Conservation (phyloP, 2,329 filamentous ascomycete species). For the Fusarium setosum region DNA sequence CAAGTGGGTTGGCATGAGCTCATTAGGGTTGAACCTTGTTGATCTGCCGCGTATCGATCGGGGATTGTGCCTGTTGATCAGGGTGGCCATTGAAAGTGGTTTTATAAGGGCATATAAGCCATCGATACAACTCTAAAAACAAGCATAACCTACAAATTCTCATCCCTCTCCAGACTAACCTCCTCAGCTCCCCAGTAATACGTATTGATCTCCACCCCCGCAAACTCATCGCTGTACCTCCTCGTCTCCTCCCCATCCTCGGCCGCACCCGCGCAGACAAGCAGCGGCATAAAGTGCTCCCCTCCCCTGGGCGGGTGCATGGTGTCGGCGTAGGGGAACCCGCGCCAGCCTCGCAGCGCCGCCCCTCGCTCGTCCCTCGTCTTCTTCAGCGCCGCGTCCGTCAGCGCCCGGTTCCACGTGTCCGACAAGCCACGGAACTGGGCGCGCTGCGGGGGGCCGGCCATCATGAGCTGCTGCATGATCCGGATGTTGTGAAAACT, state of each 20-base stretch:
- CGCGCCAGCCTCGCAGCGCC: slow-evolving; percentile 59
- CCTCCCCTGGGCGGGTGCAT: slow-evolving; percentile 66
- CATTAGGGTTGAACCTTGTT: not conserved
- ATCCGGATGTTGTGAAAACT: slow-evolving; percentile 65
- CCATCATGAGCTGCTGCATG: slow-evolving; percentile 53
- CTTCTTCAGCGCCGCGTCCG: slow-evolving; percentile 51
- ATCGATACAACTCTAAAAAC: not conserved
- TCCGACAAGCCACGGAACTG: slow-evolving; percentile 43
- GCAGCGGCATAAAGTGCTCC: slow-evolving; percentile 69
- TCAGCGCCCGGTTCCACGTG: slow-evolving; percentile 60
- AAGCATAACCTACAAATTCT: not conserved
- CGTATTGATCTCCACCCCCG: slow-evolving; percentile 62
- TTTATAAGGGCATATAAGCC: no score
- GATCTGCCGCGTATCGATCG: not conserved
- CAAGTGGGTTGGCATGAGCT: slow-evolving; percentile 24
- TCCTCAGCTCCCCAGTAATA: slow-evolving; percentile 63
- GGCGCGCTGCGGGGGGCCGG: slow-evolving; percentile 32
- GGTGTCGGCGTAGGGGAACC: slow-evolving; percentile 58
- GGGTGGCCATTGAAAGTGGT: slow-evolving; percentile 1
- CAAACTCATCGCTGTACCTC: slow-evolving; percentile 61
- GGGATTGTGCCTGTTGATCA: slow-evolving; percentile 28
- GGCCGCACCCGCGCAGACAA: slow-evolving; percentile 66
- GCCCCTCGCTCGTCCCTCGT: slow-evolving; percentile 49
- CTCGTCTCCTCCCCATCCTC: slow-evolving; percentile 55
- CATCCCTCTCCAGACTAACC: slow-evolving; percentile 9